phyloP scores from a whole-genome alignment of 148 eudicot species.

The Bassia scoparia region DNA sequence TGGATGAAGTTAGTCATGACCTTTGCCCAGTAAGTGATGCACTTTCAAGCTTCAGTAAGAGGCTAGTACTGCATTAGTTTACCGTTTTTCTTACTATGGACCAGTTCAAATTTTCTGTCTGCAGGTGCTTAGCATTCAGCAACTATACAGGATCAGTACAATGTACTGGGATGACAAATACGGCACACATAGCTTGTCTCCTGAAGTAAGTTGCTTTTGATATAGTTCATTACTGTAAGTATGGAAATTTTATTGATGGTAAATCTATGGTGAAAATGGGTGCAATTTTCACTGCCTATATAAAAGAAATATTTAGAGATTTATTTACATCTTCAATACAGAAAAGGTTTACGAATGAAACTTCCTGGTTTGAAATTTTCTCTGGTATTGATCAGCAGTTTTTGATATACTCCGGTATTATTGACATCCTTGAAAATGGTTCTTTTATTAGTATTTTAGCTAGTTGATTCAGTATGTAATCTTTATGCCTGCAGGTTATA shows the following conservation, averaged over 20 bases:
- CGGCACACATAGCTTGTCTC: slow-evolving; percentile 85
- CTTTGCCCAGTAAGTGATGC: slow-evolving; percentile 73
- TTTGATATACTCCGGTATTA: no score
- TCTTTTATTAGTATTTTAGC: background rate
- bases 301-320: background rate
- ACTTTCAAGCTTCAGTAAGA: slow-evolving; percentile 16
- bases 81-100: slow-evolving; percentile 20
- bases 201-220: slow-evolving; percentile 54
- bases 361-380: background rate
- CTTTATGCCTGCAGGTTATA: slow-evolving; percentile 47
- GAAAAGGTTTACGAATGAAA: no score
- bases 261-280: background rate
- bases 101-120: slow-evolving; percentile 22
- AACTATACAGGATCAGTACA: slow-evolving; percentile 88
- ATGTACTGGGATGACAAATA: slow-evolving; percentile 98
- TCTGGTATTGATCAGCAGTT: background rate
- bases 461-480: background rate
- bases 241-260: no score
- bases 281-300: background rate
- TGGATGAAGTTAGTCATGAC: slow-evolving; percentile 89
- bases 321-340: no score
- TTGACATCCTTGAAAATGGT: background rate
- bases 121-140: slow-evolving; percentile 86
- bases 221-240: no score
- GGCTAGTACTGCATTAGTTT: slow-evolving; percentile 4